Conservation (phyloP, 768 basidiomycete species). For the Coprinellus micaceus region DNA sequence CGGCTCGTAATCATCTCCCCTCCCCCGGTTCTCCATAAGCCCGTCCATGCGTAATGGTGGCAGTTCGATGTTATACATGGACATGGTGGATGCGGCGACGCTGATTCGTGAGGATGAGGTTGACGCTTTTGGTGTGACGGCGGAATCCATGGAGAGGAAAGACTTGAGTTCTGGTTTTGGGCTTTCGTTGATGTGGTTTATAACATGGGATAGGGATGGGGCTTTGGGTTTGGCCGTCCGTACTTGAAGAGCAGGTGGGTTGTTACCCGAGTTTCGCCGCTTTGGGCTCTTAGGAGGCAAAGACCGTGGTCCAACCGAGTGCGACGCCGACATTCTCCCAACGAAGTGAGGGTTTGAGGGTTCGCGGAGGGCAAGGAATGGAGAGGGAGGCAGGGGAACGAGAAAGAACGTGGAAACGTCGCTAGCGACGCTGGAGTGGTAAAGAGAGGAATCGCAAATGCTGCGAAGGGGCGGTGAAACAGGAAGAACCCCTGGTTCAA, state of each 20-base stretch:
- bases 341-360: no score
- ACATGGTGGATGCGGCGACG: neutral
- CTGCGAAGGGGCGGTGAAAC: no score
- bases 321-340: no score
- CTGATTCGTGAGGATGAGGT: neutral
- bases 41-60: neutral
- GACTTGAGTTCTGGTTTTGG: neutral
- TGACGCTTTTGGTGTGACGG: neutral
- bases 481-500: no score
- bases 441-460: no score
- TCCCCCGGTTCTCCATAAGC: neutral
- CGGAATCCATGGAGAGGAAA: neutral
- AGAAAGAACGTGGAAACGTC: no score
- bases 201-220: neutral
- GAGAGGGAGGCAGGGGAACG: no score
- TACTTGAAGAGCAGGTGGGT: neutral
- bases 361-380: no score
- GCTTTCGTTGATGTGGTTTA: neutral
- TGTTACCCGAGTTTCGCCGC: neutral
- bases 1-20: neutral
- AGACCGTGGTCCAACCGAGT: no score
- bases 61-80: neutral
- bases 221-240: neutral
- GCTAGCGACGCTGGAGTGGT: no score
- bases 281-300: neutral